Conservation (phyloP, 495 filamentous ascomycete species). For the Oidiodendron maius region DNA sequence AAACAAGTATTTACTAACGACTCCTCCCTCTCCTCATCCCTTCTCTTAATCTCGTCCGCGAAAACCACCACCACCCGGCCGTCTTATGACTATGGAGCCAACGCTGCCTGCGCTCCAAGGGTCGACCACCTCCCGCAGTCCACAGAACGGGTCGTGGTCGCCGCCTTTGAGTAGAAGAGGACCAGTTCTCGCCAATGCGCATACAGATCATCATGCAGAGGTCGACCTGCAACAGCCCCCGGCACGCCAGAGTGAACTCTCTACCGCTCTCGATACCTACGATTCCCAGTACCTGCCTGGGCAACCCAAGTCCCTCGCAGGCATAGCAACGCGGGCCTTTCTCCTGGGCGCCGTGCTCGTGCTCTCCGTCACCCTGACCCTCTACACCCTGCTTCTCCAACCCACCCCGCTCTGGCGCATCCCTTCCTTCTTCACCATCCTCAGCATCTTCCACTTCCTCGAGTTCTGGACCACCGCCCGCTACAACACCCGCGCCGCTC, state of each 20-base stretch:
- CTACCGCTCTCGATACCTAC: slow-evolving; percentile 25
- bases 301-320: slow-evolving; percentile 64
- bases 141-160: neutral
- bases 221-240: neutral
- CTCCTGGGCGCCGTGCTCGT: slow-evolving; percentile 43
- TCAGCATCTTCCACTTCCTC: slow-evolving; percentile 89
- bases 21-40: too few species aligned
- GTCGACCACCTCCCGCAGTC: too few species aligned
- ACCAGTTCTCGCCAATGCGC: too few species aligned
- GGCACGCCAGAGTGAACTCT: slow-evolving; percentile 1
- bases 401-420: slow-evolving; percentile 66
- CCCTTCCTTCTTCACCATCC: slow-evolving; percentile 69
- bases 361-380: slow-evolving; percentile 34
- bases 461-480: slow-evolving; percentile 86
- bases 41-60: too few species aligned
- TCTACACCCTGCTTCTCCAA: slow-evolving; percentile 29
- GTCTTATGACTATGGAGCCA: too few species aligned
- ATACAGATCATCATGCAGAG: too few species aligned
- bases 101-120: too few species aligned
- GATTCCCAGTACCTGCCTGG: slow-evolving; percentile 33
- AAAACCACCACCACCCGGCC: too few species aligned
- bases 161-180: neutral
- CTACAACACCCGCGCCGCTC: slow-evolving; percentile 72
- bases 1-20: too few species aligned
- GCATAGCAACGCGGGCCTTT: slow-evolving; percentile 68